Evolutionary conservation across 2,329 filamentous ascomycete species (phyloP).

Genomic region (Neofusicoccum ribis): DNA sequence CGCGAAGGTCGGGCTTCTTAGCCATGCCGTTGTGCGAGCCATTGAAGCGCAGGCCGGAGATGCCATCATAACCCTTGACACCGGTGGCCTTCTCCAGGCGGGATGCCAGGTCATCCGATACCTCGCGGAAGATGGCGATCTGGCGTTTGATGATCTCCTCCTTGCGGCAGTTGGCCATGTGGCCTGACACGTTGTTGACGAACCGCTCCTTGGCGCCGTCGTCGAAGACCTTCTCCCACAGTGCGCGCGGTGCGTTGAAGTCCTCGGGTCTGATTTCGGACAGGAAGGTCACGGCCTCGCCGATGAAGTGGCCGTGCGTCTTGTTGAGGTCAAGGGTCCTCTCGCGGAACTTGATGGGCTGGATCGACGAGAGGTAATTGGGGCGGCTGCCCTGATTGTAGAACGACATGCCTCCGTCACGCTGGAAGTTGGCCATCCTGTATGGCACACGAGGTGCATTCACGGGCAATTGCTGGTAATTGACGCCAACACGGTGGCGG

Average conservation of each 20-base stretch:
- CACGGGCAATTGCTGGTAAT: constrained; percentile 61
- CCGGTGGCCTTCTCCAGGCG: constrained; percentile 64
- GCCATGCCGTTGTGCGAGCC: constrained; percentile 64
- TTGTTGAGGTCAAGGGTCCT: constrained; percentile 51
- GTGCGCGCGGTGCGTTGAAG: constrained; percentile 56
- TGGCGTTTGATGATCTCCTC: constrained; percentile 64
- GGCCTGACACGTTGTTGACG: constrained; percentile 60
- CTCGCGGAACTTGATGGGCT: constrained; percentile 52
- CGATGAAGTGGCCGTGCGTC: constrained; percentile 52
- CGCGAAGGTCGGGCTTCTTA: constrained; percentile 46
- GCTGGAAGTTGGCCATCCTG: constrained; percentile 64
- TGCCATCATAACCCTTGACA: constrained; percentile 61
- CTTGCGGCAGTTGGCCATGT: constrained; percentile 60
- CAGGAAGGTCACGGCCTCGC: constrained; percentile 52
- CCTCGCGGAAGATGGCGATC: constrained; percentile 66
- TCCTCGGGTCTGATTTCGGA: constrained; percentile 56
- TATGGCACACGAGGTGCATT: constrained; percentile 58
- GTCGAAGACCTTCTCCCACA: constrained; percentile 65
- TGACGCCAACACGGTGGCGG: constrained; percentile 57
- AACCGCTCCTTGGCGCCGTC: constrained; percentile 59
- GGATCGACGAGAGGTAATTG: constrained; percentile 56
- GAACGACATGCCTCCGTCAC: constrained; percentile 70
- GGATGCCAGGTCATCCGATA: constrained; percentile 58
- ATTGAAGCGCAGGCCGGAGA: constrained; percentile 57
- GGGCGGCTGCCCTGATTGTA: constrained; percentile 64